Base-by-base conservation (phyloP, 1,284 basidiomycete genomes). In the Pseudozyma tsukubaensis region DNA sequence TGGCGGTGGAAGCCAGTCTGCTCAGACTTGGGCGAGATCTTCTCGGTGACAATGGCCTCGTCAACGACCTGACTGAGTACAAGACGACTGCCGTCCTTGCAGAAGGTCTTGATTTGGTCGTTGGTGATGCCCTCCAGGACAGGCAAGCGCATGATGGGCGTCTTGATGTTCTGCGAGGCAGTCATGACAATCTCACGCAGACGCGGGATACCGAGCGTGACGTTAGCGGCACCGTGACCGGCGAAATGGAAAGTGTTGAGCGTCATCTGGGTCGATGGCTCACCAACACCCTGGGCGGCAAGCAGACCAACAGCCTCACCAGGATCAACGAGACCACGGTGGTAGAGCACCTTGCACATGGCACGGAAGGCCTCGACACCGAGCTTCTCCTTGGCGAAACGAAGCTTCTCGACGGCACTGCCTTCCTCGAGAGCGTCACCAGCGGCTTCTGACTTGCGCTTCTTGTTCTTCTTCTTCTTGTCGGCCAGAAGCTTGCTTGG, bases 231-330 rank as follows among this genome's bases (percentile, higher is more conserved):
- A 86, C 97, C 97, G 85, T 99, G 97, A 78, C 96, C 94, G 91
- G 82, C 61, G 85, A 99, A 97, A 88, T 99, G 97, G 90, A 99
- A 99, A 10, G 97, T 99, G 85, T 99, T 99, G 76, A 99, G 87
- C 34, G 97, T 99, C 97, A 99, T 99, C 85, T 99, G 97, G 1
- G 97, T 99, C 24, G 97, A 99, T 4, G 97, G 97, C 85, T 99
- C 97, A 66, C 97, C 97, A 50, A 99, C 90, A 93, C 95, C 94
- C 88, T 99, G 97, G 21, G 95, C 96, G n/a, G 97, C 97, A 51
- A 99, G 88, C 50, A 99, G 86, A 59, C 97, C 97, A 51, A 99
- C 97, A 10, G 96, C 94, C 86, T 99, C 97, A 76, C 97, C 97
- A 14, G 97, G 94, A 73, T 99, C 97, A 5, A 95, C 93, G 52